Evolutionary conservation across 306 rosid species (phyloP).

Genomic region (Senna siamea): DNA sequence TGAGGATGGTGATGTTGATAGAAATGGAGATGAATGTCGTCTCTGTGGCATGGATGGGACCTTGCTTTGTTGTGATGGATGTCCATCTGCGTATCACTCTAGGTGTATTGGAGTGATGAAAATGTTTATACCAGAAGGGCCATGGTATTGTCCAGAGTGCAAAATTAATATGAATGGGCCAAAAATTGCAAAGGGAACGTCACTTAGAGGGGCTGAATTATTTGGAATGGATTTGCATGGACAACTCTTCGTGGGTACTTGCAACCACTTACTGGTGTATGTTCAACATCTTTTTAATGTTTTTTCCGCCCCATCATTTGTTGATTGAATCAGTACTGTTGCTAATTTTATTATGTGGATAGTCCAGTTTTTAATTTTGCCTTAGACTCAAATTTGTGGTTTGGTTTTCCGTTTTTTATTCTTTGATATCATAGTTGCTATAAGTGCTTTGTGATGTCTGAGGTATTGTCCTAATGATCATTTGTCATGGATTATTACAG

Average conservation of each 20-base stretch:
- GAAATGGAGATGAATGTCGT: slow-evolving; percentile 89
- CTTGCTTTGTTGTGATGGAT: slow-evolving; percentile 97
- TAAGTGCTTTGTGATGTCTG: slow-evolving; percentile 25
- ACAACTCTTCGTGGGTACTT: slow-evolving; percentile 85
- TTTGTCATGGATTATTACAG: slow-evolving; percentile 60
- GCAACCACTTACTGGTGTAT: slow-evolving; percentile 93
- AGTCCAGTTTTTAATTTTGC: slow-evolving; percentile 24
- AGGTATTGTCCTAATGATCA: slow-evolving; percentile 38
- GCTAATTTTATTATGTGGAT: slow-evolving; percentile 27
- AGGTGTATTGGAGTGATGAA: slow-evolving; percentile 97
- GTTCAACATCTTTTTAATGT: slow-evolving; percentile 55
- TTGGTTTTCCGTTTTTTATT: slow-evolving; percentile 1
- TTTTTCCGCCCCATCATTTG: slow-evolving; percentile 10
- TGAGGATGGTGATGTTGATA: slow-evolving; percentile 61
- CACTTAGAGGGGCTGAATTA: slow-evolving; percentile 84
- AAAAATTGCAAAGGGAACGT: slow-evolving; percentile 63
- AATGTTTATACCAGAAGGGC: slow-evolving; percentile 83
- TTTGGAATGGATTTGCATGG: slow-evolving; percentile 82
- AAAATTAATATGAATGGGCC: slow-evolving; percentile 69
- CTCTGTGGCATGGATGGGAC: slow-evolving; percentile 99
- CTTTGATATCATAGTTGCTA: slow-evolving; percentile 14
- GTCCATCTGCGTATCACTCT: slow-evolving; percentile 95
- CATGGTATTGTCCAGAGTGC: slow-evolving; percentile 98
- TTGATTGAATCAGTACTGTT: slow-evolving; percentile 30
- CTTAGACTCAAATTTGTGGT: slow-evolving; percentile 25